These are phyloP conservation scores for Silene coronaria DNA, from an alignment of 179 eudicot genomes.

Conservation along the genomic window DNA sequence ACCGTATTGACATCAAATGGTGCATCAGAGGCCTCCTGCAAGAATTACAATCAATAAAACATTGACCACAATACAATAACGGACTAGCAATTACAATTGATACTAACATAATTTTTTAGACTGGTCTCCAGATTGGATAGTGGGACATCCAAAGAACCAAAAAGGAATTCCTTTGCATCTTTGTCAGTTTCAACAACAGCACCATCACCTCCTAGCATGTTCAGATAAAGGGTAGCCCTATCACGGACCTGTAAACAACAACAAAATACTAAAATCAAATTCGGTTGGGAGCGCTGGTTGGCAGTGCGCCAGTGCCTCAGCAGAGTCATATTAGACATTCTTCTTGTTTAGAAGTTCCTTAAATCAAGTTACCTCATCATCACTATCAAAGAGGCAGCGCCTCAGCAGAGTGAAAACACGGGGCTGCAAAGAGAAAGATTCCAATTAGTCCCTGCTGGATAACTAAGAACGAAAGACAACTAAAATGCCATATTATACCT, in stretches of 20 bases:
- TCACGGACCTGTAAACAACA: too few relatives aligned
- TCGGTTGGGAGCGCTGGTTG: too few relatives aligned
- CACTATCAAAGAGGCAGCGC: too few relatives aligned
- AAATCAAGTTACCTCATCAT: too few relatives aligned
- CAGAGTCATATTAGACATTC: background rate
- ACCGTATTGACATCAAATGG: conserved; percentile 78
- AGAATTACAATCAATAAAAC: conserved; percentile 13
- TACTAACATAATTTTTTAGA: conserved; percentile 76
- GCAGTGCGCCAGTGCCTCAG: background rate
- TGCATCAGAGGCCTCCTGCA: conserved; percentile 73
- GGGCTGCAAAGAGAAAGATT: conserved; percentile 49
- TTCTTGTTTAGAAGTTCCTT: background rate
- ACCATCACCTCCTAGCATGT: too few relatives aligned
- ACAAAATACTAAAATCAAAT: background rate
- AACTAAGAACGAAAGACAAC: conserved; percentile 1
- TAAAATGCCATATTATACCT: too few relatives aligned
- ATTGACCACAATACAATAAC: background rate
- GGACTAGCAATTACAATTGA: background rate
- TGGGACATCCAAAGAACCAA: too few relatives aligned
- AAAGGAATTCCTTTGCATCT: too few relatives aligned
- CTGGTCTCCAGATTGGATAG: too few relatives aligned
- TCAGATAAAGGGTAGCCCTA: too few relatives aligned
- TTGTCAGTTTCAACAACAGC: too few relatives aligned
- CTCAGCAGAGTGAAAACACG: too few relatives aligned
- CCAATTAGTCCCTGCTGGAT: conserved; percentile 12